phyloP scores from a whole-genome alignment of 2,329 filamentous ascomycete genomes.

The Plectosphaerella cucumerina region DNA sequence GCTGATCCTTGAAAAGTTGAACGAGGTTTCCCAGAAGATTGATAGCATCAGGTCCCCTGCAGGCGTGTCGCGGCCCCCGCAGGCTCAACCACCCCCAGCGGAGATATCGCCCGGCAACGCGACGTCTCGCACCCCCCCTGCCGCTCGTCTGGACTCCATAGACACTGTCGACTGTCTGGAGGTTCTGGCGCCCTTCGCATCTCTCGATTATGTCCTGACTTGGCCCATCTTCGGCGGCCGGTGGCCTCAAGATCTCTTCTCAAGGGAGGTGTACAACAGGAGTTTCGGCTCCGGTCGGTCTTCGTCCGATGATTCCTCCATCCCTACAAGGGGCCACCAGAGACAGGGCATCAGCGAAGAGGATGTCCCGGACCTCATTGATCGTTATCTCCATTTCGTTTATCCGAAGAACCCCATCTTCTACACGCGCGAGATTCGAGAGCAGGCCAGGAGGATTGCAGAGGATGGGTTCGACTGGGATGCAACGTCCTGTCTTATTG shows the following conservation, averaged over 20 bases:
- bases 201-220: background rate
- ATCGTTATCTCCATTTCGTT: conserved; percentile 18
- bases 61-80: too few species aligned
- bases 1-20: conserved; percentile 39
- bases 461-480: conserved; percentile 16
- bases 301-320: background rate
- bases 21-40: conserved; percentile 18
- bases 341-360: conserved; percentile 11
- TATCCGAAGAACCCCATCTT: conserved; percentile 22
- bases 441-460: conserved; percentile 14
- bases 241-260: background rate
- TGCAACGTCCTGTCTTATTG: conserved; percentile 2
- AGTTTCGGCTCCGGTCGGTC: background rate
- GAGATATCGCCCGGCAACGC: background rate
- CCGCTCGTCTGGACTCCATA: background rate
- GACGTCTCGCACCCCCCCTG: background rate
- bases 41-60: background rate
- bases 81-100: background rate
- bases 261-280: background rate
- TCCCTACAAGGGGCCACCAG: background rate
- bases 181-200: background rate
- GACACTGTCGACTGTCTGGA: background rate
- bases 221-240: background rate
- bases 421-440: conserved; percentile 14
- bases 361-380: conserved; percentile 15